Evolutionary conservation across 225 moss, liverwort and hornwort genomes (phyloP).

Genomic region (Takakia lepidozioides): DNA sequence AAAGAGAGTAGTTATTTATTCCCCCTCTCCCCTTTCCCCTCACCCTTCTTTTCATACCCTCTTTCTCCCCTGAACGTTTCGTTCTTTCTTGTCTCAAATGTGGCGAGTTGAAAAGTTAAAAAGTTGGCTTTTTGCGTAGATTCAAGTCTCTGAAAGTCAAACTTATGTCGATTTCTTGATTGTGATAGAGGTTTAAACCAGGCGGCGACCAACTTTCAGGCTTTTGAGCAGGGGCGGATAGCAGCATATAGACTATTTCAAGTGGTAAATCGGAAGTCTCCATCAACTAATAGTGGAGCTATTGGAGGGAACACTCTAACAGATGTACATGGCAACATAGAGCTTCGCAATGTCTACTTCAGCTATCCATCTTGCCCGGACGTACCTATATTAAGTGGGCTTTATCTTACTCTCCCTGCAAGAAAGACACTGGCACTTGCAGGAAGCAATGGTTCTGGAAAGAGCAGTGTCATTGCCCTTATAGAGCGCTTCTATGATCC

Average conservation of each 20-base stretch:
- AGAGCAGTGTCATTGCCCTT: conserved; percentile 65
- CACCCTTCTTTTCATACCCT: neutral
- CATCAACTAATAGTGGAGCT: conserved; percentile 20
- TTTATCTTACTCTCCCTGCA: conserved; percentile 59
- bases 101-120: neutral
- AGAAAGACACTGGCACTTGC: conserved; percentile 63
- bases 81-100: conserved; percentile 1
- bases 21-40: conserved; percentile 1
- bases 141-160: neutral
- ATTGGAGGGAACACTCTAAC: conserved; percentile 26
- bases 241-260: conserved; percentile 60
- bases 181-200: conserved; percentile 56
- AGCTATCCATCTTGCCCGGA: conserved; percentile 69
- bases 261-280: conserved; percentile 32
- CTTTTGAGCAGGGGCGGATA: conserved; percentile 64
- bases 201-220: conserved; percentile 65
- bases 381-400: conserved; percentile 55
- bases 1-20: neutral
- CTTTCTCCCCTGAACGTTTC: neutral
- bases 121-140: neutral
- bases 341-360: conserved; percentile 65
- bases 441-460: conserved; percentile 65
- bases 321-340: conserved; percentile 50
- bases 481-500: conserved; percentile 74
- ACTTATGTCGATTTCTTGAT: neutral